Evolutionary conservation across 805 yeast species (phyloP).

Genomic region (Starmera caribaea): DNA sequence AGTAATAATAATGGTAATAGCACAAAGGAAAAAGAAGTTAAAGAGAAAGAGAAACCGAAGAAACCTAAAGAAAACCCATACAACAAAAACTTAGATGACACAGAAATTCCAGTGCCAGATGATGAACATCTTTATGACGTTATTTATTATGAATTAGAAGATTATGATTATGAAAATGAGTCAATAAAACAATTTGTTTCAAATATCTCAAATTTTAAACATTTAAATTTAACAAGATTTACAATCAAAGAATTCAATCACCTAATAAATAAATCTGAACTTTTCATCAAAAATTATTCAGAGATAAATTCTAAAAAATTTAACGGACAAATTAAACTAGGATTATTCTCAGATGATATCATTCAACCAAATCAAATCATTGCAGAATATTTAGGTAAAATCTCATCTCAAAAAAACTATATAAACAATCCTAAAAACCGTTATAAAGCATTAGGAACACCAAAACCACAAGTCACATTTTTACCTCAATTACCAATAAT

Average conservation of each 20-base stretch:
- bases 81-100: conserved; percentile 24
- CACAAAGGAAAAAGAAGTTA: conserved; percentile 2
- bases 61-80: conserved; percentile 10
- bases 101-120: conserved; percentile 22
- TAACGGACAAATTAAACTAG: conserved; percentile 59
- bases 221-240: too few species aligned
- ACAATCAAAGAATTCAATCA: too few species aligned
- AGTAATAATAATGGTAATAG: conserved; percentile 2
- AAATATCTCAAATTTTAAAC: too few species aligned
- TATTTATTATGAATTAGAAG: conserved; percentile 22
- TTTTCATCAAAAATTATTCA: conserved; percentile 46
- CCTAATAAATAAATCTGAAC: conserved; percentile 6
- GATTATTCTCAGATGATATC: conserved; percentile 35
- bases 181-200: conserved; percentile 11
- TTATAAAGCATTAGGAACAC: conserved; percentile 65
- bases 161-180: conserved; percentile 34
- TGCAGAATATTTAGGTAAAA: conserved; percentile 62
- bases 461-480: conserved; percentile 46
- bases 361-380: conserved; percentile 42
- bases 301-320: conserved; percentile 47
- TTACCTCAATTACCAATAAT: conserved; percentile 53
- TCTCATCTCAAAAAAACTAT: conserved; percentile 58
- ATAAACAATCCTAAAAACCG: conserved; percentile 62
- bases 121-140: conserved; percentile 28
- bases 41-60: conserved; percentile 3